Base-by-base conservation (phyloP, 148 eudicot species). In the Nepenthes gracilis region DNA sequence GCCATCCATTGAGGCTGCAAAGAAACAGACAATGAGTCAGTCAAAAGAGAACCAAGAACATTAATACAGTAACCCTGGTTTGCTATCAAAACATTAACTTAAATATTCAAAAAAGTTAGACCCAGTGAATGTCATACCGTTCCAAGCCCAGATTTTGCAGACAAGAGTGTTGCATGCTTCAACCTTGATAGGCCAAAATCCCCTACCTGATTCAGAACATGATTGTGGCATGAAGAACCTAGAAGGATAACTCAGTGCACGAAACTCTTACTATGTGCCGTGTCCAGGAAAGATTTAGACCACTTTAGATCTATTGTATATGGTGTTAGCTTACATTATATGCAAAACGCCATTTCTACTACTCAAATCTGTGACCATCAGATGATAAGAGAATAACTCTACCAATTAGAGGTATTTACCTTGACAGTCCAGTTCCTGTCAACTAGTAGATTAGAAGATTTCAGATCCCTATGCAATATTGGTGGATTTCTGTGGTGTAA, bases 1-100 rank as follows among this genome's bases (percentile, higher is more conserved):
- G 97, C 97, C 95, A 84, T 86, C 97, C 97, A 90, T 58, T 86
- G 97, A 70, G 97, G 91, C 95, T 90, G 90, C 77, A 81, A 47
- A 33, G 2, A 10, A 37, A 45, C 47, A 60, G 13, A 47, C 14
- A 45, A n/a, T 1, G 43, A 33, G 34, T 50, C 33, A 38, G 37
- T 6, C 8, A 40, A 6, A 23, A 13, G 37, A 1, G 50, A 33
- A 2, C 13, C 34, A 15, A 15, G 35, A 37, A 52, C 32, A 6
- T 2, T n/a, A 70, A 57, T 9, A 47, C 10, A 23, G 23, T 23
- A 23, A 23, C 23, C 23, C 23, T 23, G 23, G 23, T 23, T 23
- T 23, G 23, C 23, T 23, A 23, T 23, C 23, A 23, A 23, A 23
- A 23, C 23, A 36, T 40, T 36, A 51, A 51, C 60, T 11, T 47